Conservation (phyloP, 495 filamentous ascomycete species). For the Penicillium coprophilum region DNA sequence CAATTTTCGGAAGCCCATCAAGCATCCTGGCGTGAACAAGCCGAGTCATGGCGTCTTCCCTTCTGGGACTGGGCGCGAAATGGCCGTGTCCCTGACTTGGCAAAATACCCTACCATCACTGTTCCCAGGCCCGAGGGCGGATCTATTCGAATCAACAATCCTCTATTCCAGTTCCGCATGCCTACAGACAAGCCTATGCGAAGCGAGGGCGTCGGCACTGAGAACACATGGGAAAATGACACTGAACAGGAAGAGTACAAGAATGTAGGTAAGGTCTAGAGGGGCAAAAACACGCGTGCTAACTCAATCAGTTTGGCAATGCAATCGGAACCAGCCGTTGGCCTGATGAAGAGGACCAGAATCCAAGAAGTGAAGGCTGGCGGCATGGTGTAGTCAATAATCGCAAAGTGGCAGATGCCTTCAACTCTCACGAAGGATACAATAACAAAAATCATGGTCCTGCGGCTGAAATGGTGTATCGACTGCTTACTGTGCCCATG, state of each 20-base stretch:
- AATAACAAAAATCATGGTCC: slow-evolving; percentile 11
- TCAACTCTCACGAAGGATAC: slow-evolving; percentile 5
- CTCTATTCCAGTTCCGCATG: slow-evolving; percentile 23
- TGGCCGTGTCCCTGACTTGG: slow-evolving; percentile 31
- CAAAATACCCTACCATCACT: slow-evolving; percentile 37
- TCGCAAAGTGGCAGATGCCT: slow-evolving; percentile 10
- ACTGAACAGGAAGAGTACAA: slow-evolving; percentile 36
- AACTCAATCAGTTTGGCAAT: slow-evolving; percentile 7
- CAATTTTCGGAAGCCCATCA: slow-evolving; percentile 23
- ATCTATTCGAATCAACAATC: slow-evolving; percentile 27
- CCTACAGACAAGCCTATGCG: slow-evolving; percentile 12
- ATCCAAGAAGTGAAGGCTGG: slow-evolving; percentile 10
- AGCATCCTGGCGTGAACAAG: slow-evolving; percentile 39
- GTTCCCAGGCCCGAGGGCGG: slow-evolving; percentile 19
- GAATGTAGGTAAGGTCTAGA: slow-evolving; percentile 1
- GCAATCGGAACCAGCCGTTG: slow-evolving; percentile 13
- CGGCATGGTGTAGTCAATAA: slow-evolving; percentile 14
- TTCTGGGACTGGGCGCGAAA: slow-evolving; percentile 59
- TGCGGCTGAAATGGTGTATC: slow-evolving; percentile 14
- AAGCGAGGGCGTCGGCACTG: slow-evolving; percentile 8
- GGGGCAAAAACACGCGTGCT: neutral
- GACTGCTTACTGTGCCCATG: slow-evolving; percentile 9
- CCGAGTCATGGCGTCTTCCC: slow-evolving; percentile 49
- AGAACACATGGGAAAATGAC: slow-evolving; percentile 13
- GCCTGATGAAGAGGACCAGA: slow-evolving; percentile 12